Evolutionary conservation across 2,329 filamentous ascomycete species (phyloP).

Genomic region (Ophiocordyceps robertsii): DNA sequence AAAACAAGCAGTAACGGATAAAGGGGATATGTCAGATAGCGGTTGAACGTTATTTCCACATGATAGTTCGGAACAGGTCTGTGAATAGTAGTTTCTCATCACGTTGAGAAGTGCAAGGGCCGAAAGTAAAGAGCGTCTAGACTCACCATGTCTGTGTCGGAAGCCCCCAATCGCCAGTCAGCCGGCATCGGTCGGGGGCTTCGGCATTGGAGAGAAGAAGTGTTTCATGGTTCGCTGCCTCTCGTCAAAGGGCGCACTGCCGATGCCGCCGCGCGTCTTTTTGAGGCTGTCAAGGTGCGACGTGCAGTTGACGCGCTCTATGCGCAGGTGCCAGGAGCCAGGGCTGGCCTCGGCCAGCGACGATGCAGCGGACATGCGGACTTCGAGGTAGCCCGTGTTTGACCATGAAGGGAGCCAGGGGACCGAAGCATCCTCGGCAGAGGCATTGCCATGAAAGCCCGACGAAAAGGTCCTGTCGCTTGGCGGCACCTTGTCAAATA

Average conservation of each 20-base stretch:
- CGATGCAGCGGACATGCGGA: slow-evolving; percentile 6
- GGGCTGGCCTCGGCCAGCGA: too few relatives aligned
- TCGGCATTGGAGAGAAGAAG: slow-evolving; percentile 48
- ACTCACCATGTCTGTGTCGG: neutral
- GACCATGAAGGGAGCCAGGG: slow-evolving; percentile 27
- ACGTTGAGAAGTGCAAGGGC: slow-evolving; percentile 18
- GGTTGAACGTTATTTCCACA: slow-evolving; percentile 70
- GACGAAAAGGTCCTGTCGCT: slow-evolving; percentile 5
- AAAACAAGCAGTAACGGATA: neutral
- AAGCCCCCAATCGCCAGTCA: too few relatives aligned
- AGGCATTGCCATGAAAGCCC: neutral
- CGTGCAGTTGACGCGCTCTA: slow-evolving; percentile 53
- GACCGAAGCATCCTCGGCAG: neutral
- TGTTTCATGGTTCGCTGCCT: slow-evolving; percentile 62
- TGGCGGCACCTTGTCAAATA: slow-evolving; percentile 39
- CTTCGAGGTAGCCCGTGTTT: slow-evolving; percentile 37
- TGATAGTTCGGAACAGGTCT: slow-evolving; percentile 69
- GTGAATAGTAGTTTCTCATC: slow-evolving; percentile 63
- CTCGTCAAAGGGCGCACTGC: slow-evolving; percentile 61
- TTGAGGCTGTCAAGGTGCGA: slow-evolving; percentile 62
- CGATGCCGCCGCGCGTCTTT: slow-evolving; percentile 71
- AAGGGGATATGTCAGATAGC: slow-evolving; percentile 50
- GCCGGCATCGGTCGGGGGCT: neutral
- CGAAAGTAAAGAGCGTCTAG: slow-evolving; percentile 1
- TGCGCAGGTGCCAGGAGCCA: slow-evolving; percentile 13